Conservation (phyloP, 345 rosid species). For the Citropsis articulata region DNA sequence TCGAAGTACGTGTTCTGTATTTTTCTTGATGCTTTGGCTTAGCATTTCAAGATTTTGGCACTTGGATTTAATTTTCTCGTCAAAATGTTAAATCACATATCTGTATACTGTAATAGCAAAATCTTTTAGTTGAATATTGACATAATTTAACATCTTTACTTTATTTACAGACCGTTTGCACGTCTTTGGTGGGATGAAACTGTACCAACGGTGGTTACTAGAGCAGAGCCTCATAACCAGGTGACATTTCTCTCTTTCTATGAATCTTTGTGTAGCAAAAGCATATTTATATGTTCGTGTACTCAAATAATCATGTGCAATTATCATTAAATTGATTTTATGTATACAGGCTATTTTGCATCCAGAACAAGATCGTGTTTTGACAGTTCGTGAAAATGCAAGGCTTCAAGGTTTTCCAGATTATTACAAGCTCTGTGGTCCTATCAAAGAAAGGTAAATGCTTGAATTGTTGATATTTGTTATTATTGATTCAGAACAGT, state of each 20-base stretch:
- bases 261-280: neutral
- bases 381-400: constrained; percentile 67
- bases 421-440: constrained; percentile 55
- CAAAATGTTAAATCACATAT: neutral
- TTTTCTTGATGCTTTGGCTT: neutral
- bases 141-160: neutral
- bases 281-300: neutral
- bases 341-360: constrained; percentile 51
- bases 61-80: neutral
- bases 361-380: constrained; percentile 64
- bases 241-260: constrained; percentile 16
- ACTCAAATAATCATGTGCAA: neutral
- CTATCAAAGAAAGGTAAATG: constrained; percentile 59
- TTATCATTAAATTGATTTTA: neutral
- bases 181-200: constrained; percentile 92
- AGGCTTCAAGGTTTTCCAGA: constrained; percentile 79
- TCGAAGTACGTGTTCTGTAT: constrained; percentile 28
- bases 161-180: constrained; percentile 55
- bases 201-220: constrained; percentile 73
- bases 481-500: neutral
- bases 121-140: neutral
- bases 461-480: neutral
- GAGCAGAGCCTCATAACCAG: constrained; percentile 81
- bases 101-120: neutral
- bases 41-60: neutral